Evolutionary conservation across 2,329 filamentous ascomycete species (phyloP).

Genomic region (Bipolaris victoriae): DNA sequence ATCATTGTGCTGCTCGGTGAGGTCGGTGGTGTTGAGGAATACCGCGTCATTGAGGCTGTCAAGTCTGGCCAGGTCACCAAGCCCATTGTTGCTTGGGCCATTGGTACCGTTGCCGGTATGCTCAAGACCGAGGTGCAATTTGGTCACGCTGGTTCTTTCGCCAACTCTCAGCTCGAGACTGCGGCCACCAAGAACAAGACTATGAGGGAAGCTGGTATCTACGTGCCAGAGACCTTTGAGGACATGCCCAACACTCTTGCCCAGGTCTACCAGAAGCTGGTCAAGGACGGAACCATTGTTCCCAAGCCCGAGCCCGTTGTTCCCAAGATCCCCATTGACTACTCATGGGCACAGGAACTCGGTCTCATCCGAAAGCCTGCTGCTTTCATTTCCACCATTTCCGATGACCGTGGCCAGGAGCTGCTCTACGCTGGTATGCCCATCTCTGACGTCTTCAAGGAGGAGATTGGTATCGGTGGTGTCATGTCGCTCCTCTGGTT

Average conservation of each 20-base stretch:
- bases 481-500: constrained; percentile 99
- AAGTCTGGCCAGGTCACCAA: constrained; percentile 95
- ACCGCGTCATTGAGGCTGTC: constrained; percentile 98
- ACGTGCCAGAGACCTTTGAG: constrained; percentile 96
- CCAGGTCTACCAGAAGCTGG: constrained; percentile 84
- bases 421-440: constrained; percentile 98
- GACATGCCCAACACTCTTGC: constrained; percentile 81
- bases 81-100: constrained; percentile 98
- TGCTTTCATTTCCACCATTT: constrained; percentile 99
- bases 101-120: constrained; percentile 98
- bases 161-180: constrained; percentile 99
- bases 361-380: constrained; percentile 99
- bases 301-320: constrained; percentile 88
- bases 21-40: constrained; percentile 99
- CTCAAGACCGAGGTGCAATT: constrained; percentile 99
- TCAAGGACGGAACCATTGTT: constrained; percentile 82
- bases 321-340: constrained; percentile 99
- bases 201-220: constrained; percentile 93
- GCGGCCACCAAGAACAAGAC: constrained; percentile 95
- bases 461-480: constrained; percentile 98
- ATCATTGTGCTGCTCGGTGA: constrained; percentile 95
- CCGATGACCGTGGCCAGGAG: constrained; percentile 99
- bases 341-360: constrained; percentile 99
- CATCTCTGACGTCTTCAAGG: constrained; percentile 99
- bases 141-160: constrained; percentile 96